Evolutionary conservation across 176 grass and related monocot species (phyloP), one percentile per base, ranked within the genome.

Genomic region (Elaeis guineensis): DNA sequence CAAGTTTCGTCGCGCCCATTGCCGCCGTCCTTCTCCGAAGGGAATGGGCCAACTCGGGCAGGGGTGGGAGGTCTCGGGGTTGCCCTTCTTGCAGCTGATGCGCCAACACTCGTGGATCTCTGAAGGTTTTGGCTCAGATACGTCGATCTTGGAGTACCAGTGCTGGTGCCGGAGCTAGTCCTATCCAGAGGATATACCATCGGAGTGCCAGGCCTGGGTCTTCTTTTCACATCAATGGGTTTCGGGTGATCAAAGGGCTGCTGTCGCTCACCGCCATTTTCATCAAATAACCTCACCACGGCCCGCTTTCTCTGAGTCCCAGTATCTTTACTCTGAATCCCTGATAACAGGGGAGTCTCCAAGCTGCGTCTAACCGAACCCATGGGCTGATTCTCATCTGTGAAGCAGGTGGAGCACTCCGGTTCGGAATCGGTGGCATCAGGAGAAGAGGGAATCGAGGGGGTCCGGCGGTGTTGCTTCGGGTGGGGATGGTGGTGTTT

Each of bases 381-480:
- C 3, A 30, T n/a, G 5, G 64, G 72, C n/a, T 75, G 76, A 63
- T 98, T 98, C 87, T 98, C 84, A 66, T 98, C 80, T 57, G 76
- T 66, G 22, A 79, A 89, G 22, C 79, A 80, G 9, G 76, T 62
- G 19, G 78, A 89, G 22, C 75, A 80, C 35, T 21, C 35, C 20
- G 19, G 16, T 19, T 65, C 62, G 1, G 48, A 51, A 15, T 51
- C 62, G 19, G 62, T 17, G 19, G 19, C 48, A 16, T 25, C 56
- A 20, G 44, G 18, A 5, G 55, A 44, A 5, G 21, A 55, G 3
- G 32, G 55, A 0, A 17, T 44, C 3, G 24, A 57, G 0, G 54
- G 19, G 11, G 19, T 0, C 4, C 48, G 39, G 4, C 49, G 5
- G 5, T 20, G 48, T 21, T 59, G 21, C 14, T 23, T 16, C 50